Base-by-base conservation (phyloP, 371 early-diverging fungal genomes). In the Rhizopus microsporus region DNA sequence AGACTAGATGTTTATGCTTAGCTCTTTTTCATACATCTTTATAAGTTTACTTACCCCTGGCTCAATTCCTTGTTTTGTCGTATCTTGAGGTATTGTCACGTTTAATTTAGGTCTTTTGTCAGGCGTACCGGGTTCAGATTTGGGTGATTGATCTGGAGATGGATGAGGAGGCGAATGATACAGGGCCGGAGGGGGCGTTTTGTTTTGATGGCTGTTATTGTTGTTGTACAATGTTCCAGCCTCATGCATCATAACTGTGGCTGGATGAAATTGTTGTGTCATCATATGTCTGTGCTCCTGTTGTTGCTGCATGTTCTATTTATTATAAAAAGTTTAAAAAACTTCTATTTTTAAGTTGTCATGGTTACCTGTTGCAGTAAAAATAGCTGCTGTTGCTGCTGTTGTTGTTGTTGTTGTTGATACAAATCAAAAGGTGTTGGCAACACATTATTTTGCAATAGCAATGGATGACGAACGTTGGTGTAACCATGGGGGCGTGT, bases 71-170 rank as follows among this genome's bases (percentile, higher is more conserved):
- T 54, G 35, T 44, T 56, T 37, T 44, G 44, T 30, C 45, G 12
- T 12, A 39, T 23, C 34, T 38, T 56, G 31, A 17, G 76, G 80
- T 51, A 77, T 82, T 17, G 69, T 71, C n/a, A 80, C 79, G 45
- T 77, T 65, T 34, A 77, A 60, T 56, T 75, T 78, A 13, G 77
- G 79, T 51, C 57, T 69, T 68, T 76, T 76, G 33, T 65, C 61
- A 32, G 65, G 65, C 49, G 60, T 60, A 35, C 60, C 60, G 56
- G 60, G 57, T 49, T 65, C 61, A 54, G 61, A 60, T 39, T 39
- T 57, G 38, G 61, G 66, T 32, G 66, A 61, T 42, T 57, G 57
- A 37, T 66, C 62, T 45, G 65, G 65, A 15, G 64, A 59, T 1
- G 62, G 55, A 15, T 33, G 37, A 30, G 51, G 13, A 17, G 62